Conservation (phyloP, 768 basidiomycete species). For the Lentinula sp. region DNA sequence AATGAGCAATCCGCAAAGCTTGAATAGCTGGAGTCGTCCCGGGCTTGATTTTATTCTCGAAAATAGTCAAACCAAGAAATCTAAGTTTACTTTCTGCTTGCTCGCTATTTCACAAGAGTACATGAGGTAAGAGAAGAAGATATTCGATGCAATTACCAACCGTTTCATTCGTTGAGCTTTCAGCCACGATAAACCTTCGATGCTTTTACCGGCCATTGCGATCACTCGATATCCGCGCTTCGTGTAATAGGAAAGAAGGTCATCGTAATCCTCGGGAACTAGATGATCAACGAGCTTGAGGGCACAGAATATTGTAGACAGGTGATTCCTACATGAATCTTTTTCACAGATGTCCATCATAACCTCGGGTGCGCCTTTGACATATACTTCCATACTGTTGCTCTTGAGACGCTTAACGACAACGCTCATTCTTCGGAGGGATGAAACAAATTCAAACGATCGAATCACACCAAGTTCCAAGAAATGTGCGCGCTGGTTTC, state of each 20-base stretch:
- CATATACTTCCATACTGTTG: slow-evolving; percentile 94
- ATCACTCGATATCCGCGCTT: slow-evolving; percentile 96
- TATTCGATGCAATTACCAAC: slow-evolving; percentile 25
- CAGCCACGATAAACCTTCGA: slow-evolving; percentile 92
- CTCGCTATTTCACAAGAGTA: slow-evolving; percentile 49
- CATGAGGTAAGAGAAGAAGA: not conserved
- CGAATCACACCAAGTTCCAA: slow-evolving; percentile 94
- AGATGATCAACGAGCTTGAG: not conserved
- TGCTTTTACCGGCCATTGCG: slow-evolving; percentile 93
- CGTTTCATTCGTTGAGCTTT: slow-evolving; percentile 96
- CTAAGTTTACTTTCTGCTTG: slow-evolving; percentile 87
- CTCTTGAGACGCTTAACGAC: slow-evolving; percentile 94
- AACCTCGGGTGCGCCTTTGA: slow-evolving; percentile 98
- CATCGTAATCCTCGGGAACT: slow-evolving; percentile 97
- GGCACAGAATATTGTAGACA: not conserved
- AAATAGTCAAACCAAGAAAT: slow-evolving; percentile 94
- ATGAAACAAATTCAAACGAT: slow-evolving; percentile 94
- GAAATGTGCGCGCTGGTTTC: slow-evolving; percentile 84
- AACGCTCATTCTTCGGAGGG: slow-evolving; percentile 93
- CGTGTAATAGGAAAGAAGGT: slow-evolving; percentile 94
- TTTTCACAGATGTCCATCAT: slow-evolving; percentile 94
- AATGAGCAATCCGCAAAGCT: slow-evolving; percentile 79
- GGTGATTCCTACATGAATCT: slow-evolving; percentile 67
- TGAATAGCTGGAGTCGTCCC: slow-evolving; percentile 90
- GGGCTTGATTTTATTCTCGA: slow-evolving; percentile 95